A percentile compares a stretch with the other conserved stretches of the same genome.
These are phyloP conservation scores for Chlorella sorokiniana DNA, from an alignment of 139 green algal species.

Conservation along the genomic window DNA sequence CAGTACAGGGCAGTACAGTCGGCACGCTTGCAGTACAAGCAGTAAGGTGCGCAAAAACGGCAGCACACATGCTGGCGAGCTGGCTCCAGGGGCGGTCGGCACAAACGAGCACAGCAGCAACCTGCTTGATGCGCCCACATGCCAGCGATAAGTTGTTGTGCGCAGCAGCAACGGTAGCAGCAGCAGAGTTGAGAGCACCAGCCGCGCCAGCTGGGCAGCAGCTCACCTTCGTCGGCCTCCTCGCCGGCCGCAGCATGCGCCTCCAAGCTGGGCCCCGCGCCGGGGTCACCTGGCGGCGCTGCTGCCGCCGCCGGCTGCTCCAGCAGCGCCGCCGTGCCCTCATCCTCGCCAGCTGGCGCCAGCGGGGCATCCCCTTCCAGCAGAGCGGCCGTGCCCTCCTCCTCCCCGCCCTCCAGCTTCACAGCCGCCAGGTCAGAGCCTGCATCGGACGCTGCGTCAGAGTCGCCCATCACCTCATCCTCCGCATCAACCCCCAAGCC, in stretches of 20 bases:
- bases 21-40: not conserved
- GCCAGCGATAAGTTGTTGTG: not conserved
- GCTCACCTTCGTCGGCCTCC: constrained; percentile 32
- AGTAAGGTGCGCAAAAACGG: not conserved
- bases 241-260: not conserved
- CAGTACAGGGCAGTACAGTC: not conserved
- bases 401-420: not conserved
- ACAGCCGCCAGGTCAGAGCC: not conserved
- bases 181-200: not conserved
- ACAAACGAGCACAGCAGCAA: too few species aligned
- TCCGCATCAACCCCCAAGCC: not conserved
- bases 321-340: not conserved
- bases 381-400: constrained; percentile 18
- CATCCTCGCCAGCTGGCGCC: not conserved
- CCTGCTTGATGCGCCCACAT: too few species aligned
- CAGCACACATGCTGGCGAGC: not conserved
- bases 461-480: not conserved
- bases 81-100: too few species aligned
- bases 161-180: not conserved
- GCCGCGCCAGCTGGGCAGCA: not conserved
- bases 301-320: not conserved
- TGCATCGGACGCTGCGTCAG: not conserved
- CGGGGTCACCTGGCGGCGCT: not conserved
- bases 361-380: constrained; percentile 1
- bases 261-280: constrained; percentile 5